Conservation (phyloP, 1,284 basidiomycete genomes). For the Ceratobasidium sp. region DNA sequence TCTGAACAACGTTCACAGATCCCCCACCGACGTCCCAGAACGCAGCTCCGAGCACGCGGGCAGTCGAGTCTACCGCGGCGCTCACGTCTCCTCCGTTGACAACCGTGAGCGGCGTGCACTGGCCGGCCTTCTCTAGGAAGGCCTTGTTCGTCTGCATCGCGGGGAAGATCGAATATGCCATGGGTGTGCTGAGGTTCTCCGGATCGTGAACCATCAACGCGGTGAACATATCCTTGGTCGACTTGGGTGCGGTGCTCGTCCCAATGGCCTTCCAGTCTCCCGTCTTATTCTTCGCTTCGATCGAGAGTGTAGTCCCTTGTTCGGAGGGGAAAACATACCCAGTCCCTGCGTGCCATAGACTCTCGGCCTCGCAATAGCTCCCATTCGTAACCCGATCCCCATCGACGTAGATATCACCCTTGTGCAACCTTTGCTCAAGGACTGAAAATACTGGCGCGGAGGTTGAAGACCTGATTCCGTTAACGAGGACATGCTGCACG, state of each 20-base stretch:
- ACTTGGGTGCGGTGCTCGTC: slow-evolving; percentile 67
- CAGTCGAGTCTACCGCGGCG: slow-evolving; percentile 22
- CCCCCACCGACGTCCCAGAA: slow-evolving; percentile 37
- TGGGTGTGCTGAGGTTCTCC: slow-evolving; percentile 55
- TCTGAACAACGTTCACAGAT: slow-evolving; percentile 13
- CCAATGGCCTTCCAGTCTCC: slow-evolving; percentile 76
- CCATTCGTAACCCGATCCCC: slow-evolving; percentile 54
- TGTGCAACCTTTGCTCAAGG: slow-evolving; percentile 71
- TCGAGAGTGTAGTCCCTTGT: slow-evolving; percentile 41
- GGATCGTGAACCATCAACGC: slow-evolving; percentile 68
- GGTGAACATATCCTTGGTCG: slow-evolving; percentile 70
- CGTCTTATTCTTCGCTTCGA: slow-evolving; percentile 62
- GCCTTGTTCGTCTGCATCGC: slow-evolving; percentile 49
- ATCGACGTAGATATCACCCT: slow-evolving; percentile 63
- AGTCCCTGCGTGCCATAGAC: slow-evolving; percentile 71
- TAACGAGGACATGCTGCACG: slow-evolving; percentile 72
- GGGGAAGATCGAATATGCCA: slow-evolving; percentile 70
- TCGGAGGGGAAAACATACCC: slow-evolving; percentile 64
- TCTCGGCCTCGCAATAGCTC: slow-evolving; percentile 58
- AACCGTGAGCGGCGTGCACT: slow-evolving; percentile 9
- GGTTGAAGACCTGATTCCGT: slow-evolving; percentile 63
- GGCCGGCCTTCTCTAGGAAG: slow-evolving; percentile 22
- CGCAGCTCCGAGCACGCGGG: slow-evolving; percentile 20
- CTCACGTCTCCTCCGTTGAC: slow-evolving; percentile 31
- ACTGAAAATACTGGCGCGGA: slow-evolving; percentile 69